These are phyloP conservation scores for Oxytropis ochrocephala DNA, from an alignment of 306 rosid species.

Conservation along the genomic window DNA sequence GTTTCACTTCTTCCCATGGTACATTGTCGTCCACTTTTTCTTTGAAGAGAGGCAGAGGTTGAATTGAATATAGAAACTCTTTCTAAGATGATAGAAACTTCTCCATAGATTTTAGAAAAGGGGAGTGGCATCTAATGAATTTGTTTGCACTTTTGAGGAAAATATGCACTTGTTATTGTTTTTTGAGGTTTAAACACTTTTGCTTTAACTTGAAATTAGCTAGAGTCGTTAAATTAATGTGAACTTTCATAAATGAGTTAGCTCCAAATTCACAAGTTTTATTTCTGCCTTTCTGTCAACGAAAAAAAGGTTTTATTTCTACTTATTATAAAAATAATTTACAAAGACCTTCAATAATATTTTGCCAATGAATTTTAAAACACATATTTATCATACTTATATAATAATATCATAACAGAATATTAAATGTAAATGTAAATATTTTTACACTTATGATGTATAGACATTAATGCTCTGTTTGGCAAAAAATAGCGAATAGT, in stretches of 20 bases:
- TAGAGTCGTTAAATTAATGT: background rate
- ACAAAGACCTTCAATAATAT: too few species aligned
- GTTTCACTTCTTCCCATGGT: background rate
- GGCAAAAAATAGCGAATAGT: too few species aligned
- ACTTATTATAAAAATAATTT: too few species aligned
- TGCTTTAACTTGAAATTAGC: background rate
- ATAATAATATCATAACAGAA: too few species aligned
- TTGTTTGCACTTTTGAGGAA: background rate
- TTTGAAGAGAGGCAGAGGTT: background rate
- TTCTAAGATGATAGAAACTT: background rate
- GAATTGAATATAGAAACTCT: slow-evolving; percentile 2
- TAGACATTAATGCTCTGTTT: too few species aligned
- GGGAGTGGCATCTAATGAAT: background rate
- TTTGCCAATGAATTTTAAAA: too few species aligned
- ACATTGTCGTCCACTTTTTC: background rate
- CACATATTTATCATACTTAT: too few species aligned
- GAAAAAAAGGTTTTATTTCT: too few species aligned
- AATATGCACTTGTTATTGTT: background rate
- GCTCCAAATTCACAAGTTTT: background rate
- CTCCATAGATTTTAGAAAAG: background rate
- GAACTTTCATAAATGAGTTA: background rate
- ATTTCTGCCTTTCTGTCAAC: too few species aligned
- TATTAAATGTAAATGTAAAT: too few species aligned
- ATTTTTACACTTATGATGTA: too few species aligned
- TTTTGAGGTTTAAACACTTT: background rate